Percentiles rank a stretch among this genome's conserved stretches.
Evolutionary conservation across 106 monocot species (phyloP).

Genomic region (Posidonia australis): DNA sequence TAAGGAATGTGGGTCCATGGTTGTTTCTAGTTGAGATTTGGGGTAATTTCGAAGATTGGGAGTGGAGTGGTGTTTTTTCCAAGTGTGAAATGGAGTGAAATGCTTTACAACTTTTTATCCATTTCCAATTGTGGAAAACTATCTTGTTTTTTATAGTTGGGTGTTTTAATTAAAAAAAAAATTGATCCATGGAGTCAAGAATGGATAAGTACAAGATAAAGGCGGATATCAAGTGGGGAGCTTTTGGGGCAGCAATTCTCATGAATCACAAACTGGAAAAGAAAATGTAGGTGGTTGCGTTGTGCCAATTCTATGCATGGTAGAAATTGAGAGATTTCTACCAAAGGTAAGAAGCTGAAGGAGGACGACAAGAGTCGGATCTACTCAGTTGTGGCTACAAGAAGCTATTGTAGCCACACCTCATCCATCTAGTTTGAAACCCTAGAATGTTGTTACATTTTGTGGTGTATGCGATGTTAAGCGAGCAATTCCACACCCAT

Average conservation of each 20-base stretch:
- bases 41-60: no score
- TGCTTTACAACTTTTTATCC: no score
- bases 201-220: conserved; percentile 99
- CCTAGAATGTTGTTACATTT: conserved; percentile 70
- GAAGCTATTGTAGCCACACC: conserved; percentile 41
- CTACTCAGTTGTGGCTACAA: conserved; percentile 39
- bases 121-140: no score
- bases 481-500: conserved; percentile 70
- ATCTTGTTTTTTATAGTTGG: neutral
- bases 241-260: conserved; percentile 93
- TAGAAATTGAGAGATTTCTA: no score
- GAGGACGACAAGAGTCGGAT: conserved; percentile 71
- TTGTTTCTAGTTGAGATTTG: no score
- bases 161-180: neutral
- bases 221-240: conserved; percentile 98
- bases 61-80: no score
- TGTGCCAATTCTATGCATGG: no score
- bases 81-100: no score
- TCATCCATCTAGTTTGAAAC: conserved; percentile 71
- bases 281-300: conserved; percentile 38
- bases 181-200: conserved; percentile 49
- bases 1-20: no score
- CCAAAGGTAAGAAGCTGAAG: conserved; percentile 7
- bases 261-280: conserved; percentile 95
- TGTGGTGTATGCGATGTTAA: conserved; percentile 77